Evolutionary conservation across 164 flowering plant genomes (phyloP).

Genomic region (Houttuynia cordata): DNA sequence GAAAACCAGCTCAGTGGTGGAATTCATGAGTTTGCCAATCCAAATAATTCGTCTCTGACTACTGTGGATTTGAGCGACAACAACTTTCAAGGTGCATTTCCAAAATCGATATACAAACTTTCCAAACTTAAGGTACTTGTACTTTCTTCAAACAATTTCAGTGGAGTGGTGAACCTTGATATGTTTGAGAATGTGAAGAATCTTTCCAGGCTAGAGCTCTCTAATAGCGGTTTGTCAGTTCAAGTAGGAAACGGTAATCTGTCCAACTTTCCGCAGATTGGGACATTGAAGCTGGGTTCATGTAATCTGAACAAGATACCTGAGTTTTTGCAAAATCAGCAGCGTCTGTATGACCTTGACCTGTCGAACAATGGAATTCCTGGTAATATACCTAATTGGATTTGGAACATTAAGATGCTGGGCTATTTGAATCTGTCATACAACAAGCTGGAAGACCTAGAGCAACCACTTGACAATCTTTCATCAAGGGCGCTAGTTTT

Average conservation of each 20-base stretch:
- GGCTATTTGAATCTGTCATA: slow-evolving; percentile 25
- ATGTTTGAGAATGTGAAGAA: slow-evolving; percentile 9
- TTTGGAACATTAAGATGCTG: slow-evolving; percentile 16
- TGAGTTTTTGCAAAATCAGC: slow-evolving; percentile 19
- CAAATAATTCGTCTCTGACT: slow-evolving; percentile 9
- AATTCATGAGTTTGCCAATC: slow-evolving; percentile 9
- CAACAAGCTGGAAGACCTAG: slow-evolving; percentile 17
- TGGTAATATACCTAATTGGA: slow-evolving; percentile 36
- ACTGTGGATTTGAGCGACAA: slow-evolving; percentile 18
- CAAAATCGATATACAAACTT: slow-evolving; percentile 17
- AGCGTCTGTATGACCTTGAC: slow-evolving; percentile 17
- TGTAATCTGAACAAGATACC: slow-evolving; percentile 29
- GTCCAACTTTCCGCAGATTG: slow-evolving; percentile 14
- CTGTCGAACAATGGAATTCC: slow-evolving; percentile 34
- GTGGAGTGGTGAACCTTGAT: slow-evolving; percentile 9
- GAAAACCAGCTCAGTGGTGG: slow-evolving; percentile 23
- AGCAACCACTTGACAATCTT: slow-evolving; percentile 1
- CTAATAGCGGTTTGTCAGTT: slow-evolving; percentile 17
- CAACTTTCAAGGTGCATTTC: slow-evolving; percentile 23
- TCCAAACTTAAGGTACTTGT: slow-evolving; percentile 7
- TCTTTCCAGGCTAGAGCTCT: slow-evolving; percentile 25
- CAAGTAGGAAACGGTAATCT: background rate
- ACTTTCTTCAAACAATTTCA: slow-evolving; percentile 30
- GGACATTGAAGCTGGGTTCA: slow-evolving; percentile 26
- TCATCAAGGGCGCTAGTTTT: background rate